These are phyloP conservation scores for Nicotiana obtusifolia DNA, from an alignment of 257 asterid species.

Conservation along the genomic window DNA sequence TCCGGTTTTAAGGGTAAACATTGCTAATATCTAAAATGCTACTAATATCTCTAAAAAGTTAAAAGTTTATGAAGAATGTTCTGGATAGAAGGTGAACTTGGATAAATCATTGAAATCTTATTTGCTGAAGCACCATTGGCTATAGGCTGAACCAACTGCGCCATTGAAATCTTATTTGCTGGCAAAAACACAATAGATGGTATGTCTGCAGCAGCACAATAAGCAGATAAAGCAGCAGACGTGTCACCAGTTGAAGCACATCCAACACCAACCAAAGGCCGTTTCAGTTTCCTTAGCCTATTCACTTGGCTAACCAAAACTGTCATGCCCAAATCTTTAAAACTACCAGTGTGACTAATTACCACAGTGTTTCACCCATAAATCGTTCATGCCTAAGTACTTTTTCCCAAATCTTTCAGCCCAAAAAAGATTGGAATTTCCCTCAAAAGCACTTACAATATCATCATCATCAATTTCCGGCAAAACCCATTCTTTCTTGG, in stretches of 20 bases:
- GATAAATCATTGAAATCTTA: too few relatives aligned
- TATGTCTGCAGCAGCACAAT: conserved; percentile 46
- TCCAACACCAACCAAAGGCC: conserved; percentile 44
- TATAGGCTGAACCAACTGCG: conserved; percentile 53
- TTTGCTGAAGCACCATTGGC: conserved; percentile 54
- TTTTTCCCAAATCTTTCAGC: conserved; percentile 47
- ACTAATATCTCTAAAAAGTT: too few relatives aligned
- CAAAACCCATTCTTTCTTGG: conserved; percentile 57
- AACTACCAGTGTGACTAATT: conserved; percentile 58
- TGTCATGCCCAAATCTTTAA: conserved; percentile 59
- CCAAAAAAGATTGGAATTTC: conserved; percentile 53
- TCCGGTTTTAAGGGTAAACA: too few relatives aligned
- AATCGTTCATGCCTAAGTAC: conserved; percentile 38
- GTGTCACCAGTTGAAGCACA: conserved; percentile 70
- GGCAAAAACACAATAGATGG: conserved; percentile 55
- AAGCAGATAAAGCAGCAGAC: conserved; percentile 57
- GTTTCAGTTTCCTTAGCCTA: conserved; percentile 38
- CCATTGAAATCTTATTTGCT: conserved; percentile 45
- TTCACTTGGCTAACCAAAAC: conserved; percentile 59
- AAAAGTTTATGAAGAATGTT: too few relatives aligned
- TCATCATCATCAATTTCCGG: conserved; percentile 43
- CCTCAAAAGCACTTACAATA: conserved; percentile 54
- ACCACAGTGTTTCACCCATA: conserved; percentile 61
- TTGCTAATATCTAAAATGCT: too few relatives aligned
- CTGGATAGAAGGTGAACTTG: too few relatives aligned